Base-by-base conservation (phyloP, 139 green algal genomes). In the Chlamydomonas schloesseri region DNA sequence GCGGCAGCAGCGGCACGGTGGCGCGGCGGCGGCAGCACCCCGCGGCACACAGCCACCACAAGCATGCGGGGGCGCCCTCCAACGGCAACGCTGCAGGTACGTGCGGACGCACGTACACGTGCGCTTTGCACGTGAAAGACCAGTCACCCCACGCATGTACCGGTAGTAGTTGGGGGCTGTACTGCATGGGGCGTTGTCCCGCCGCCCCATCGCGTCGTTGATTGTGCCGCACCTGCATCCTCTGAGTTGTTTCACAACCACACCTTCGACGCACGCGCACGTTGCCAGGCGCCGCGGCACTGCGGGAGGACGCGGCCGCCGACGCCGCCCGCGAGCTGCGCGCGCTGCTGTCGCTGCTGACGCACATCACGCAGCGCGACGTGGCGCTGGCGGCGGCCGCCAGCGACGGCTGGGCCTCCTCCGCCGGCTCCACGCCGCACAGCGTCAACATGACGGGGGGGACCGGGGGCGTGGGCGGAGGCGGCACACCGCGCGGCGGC, bases 271-370 rank as follows among this genome's bases (percentile, higher is more conserved):
- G n/a, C n/a, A n/a, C n/a, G n/a, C n/a, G n/a, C n/a, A n/a, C n/a
- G n/a, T n/a, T n/a, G n/a, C n/a, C 72, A 86, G 84, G 81, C 87
- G 65, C 88, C 71, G 10, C 72, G 87, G 46, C 67, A 11, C 84
- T 93, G 34, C 67, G 75, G 13, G 87, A 87, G 1, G 90, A 93
- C 20, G 89, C 91, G 15, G 81, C 70, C 10, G 57, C 90, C 55
- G 94, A 96, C 76, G 85, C 86, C 37, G 95, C 92, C 72, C 91
- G 91, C 14, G 95, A 98, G 74, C 80, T 99, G 46, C 71, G 92
- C 0, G 96, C 97, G 17, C 90, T 99, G 57, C 91, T 99, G 31
- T 87, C 89, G 87, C 92, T 99, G 74, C 90, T 99, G 28, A 83
- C 77, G 8, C 77, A 83, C 77, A 83, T 83, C 77, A 83, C 77